Base-by-base conservation (phyloP, 495 filamentous ascomycete species). In the Aspergillus nidulans region DNA sequence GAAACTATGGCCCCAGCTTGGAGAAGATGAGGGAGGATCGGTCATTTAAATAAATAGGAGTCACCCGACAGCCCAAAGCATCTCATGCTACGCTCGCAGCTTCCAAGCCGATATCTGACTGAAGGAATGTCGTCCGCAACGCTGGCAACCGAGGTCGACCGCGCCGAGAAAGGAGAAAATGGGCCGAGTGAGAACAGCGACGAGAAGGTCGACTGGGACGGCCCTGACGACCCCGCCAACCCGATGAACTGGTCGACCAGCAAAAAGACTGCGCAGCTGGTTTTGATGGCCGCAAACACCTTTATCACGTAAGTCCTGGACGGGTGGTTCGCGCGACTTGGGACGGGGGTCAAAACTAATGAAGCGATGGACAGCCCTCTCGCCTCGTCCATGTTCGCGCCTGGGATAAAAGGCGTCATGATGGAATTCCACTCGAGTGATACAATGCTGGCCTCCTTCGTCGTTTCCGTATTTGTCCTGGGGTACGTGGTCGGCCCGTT, bases 311-410 rank as follows among this genome's bases (percentile, higher is more conserved):
- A 66, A 49, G n/a, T 41, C n/a, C n/a, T n/a, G n/a, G n/a, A n/a
- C 6, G 10, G 26, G 26, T 21, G 16, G 16, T 7, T 10, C 41
- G 6, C 19, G 13, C 38, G 39, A n/a, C n/a, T 12, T 25, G 21
- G 16, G 16, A 46, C 21, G 19, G 13, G 23, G 24, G 28, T 43
- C 18, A 2, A 49, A 8, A 8, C 57, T 59, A 47, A 59, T 39
- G 26, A 28, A 28, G 10, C 9, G 9, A 6, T 34, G 24, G 25
- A 25, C 4, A 66, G 66, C 12, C 64, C 66, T 3, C 74, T 88
- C 32, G 83, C 83, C 0, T 85, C 84, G 1, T 84, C 84, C 1
- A 86, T 88, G 65, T 77, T 88, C 50, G 81, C 84, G 0, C 85
- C 85, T 2, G 83, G 81, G 7, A 79, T 85, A 34, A 58, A 59